Conservation (phyloP, 495 filamentous ascomycete species). For the Tuber melanosporum region DNA sequence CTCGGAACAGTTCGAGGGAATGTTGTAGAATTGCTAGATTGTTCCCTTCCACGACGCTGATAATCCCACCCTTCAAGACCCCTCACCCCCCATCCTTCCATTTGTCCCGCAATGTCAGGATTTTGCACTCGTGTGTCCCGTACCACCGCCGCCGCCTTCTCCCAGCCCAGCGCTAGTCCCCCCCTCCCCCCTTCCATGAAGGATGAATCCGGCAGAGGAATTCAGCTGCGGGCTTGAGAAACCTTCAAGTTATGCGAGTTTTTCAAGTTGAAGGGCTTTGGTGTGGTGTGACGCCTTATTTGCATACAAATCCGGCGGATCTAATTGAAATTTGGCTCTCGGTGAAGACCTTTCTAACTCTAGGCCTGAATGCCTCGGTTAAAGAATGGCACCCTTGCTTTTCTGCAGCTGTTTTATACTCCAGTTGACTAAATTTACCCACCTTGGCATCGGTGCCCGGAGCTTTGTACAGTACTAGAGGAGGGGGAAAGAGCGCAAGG, state of each 20-base stretch:
- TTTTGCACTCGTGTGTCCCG: background rate
- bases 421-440: background rate
- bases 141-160: background rate
- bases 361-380: background rate
- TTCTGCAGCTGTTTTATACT: background rate
- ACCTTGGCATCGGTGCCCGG: background rate
- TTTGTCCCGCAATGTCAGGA: background rate
- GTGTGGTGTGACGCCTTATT: background rate
- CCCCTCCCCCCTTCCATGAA: background rate
- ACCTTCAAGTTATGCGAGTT: background rate
- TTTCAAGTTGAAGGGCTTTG: background rate
- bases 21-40: background rate
- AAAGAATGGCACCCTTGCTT: background rate
- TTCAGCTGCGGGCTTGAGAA: background rate
- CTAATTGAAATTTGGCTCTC: background rate
- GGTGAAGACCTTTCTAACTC: background rate
- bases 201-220: background rate
- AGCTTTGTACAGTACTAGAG: background rate
- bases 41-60: background rate
- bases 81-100: background rate
- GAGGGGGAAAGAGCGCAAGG: background rate
- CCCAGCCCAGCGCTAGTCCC: background rate
- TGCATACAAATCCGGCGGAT: background rate
- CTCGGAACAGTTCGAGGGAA: background rate
- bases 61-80: background rate